Evolutionary conservation across 208 protist species (phyloP).

Genomic region (Balamuthia mandrillaris): DNA sequence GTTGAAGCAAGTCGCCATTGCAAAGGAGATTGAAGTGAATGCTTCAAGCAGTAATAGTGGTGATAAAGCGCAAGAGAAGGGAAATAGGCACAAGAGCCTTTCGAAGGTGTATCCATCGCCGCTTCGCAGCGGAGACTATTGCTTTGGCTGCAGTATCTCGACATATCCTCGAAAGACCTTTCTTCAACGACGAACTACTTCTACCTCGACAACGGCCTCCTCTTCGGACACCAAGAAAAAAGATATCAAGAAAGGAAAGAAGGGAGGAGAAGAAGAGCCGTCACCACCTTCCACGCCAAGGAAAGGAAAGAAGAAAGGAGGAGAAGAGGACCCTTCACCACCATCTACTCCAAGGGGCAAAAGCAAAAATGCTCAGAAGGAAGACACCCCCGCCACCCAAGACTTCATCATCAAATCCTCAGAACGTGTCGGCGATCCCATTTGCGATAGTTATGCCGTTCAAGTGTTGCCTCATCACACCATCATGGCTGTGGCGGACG

Average conservation of each 20-base stretch:
- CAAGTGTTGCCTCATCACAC: slow-evolving; percentile 45
- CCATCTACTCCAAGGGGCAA: not conserved
- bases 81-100: not conserved
- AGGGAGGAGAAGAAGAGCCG: too few species aligned
- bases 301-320: not conserved
- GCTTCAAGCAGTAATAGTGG: not conserved
- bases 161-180: too few species aligned
- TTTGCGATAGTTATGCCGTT: slow-evolving; percentile 52
- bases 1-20: not conserved
- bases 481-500: slow-evolving; percentile 46
- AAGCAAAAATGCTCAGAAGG: not conserved
- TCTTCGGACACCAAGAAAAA: too few species aligned
- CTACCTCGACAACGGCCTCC: too few species aligned
- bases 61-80: not conserved
- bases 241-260: too few species aligned
- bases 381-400: not conserved
- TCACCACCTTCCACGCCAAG: not conserved
- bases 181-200: too few species aligned
- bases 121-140: not conserved
- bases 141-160: too few species aligned
- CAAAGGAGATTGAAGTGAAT: not conserved
- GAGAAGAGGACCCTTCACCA: not conserved
- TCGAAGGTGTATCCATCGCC: not conserved
- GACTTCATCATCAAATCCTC: not conserved
- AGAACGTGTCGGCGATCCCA: slow-evolving; percentile 51